Evolutionary conservation across 345 rosid species (phyloP).

Genomic region (Trapa bicornis): DNA sequence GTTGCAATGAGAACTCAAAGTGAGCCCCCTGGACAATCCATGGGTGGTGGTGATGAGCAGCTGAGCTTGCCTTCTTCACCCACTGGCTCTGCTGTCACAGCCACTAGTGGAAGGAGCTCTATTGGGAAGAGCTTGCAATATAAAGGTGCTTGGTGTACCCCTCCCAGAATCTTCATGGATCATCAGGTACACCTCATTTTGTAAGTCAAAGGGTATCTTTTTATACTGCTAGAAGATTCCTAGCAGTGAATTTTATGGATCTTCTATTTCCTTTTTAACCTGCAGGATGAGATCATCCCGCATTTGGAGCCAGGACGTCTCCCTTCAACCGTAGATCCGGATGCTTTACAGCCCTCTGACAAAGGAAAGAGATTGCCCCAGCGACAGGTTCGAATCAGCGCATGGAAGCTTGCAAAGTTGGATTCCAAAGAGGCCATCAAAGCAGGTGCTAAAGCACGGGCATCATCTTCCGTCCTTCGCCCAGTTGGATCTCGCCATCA

Average conservation of each 20-base stretch:
- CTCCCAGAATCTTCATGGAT: slow-evolving; percentile 95
- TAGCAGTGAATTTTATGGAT: not conserved
- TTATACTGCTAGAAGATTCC: not conserved
- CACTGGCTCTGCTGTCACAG: slow-evolving; percentile 75
- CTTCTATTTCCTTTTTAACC: not conserved
- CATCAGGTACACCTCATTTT: slow-evolving; percentile 41
- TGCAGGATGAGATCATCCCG: slow-evolving; percentile 80
- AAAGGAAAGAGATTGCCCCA: slow-evolving; percentile 49
- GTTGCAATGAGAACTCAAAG: slow-evolving; percentile 85
- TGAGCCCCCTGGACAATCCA: slow-evolving; percentile 62
- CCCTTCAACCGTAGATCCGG: slow-evolving; percentile 77
- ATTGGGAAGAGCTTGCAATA: slow-evolving; percentile 72
- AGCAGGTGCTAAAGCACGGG: slow-evolving; percentile 86
- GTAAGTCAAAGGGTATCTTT: not conserved
- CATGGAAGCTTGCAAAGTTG: slow-evolving; percentile 84
- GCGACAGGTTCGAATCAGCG: slow-evolving; percentile 74
- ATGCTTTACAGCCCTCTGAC: slow-evolving; percentile 28
- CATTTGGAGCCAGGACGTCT: slow-evolving; percentile 74
- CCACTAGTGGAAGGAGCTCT: slow-evolving; percentile 78
- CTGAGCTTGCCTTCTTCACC: slow-evolving; percentile 70
- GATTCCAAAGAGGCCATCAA: slow-evolving; percentile 69
- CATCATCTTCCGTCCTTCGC: slow-evolving; percentile 77
- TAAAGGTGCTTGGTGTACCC: slow-evolving; percentile 88
- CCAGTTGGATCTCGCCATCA: slow-evolving; percentile 47
- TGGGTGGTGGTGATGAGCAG: slow-evolving; percentile 52